Conservation (phyloP, 148 eudicot species). For the Persicaria maculosa region DNA sequence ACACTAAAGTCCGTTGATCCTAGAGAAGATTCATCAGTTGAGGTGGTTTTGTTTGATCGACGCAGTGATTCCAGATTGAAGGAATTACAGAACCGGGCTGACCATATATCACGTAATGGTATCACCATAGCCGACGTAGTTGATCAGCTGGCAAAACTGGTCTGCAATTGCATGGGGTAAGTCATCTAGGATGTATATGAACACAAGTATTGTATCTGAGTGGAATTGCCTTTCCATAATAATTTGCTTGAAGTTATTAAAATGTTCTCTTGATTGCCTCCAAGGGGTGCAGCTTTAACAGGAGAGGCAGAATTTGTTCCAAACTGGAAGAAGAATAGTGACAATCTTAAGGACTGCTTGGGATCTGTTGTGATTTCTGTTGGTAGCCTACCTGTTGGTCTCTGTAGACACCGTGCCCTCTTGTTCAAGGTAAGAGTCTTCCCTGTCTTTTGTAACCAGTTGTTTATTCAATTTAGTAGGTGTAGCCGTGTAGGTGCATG, state of each 20-base stretch:
- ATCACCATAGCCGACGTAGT: conserved; percentile 66
- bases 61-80: conserved; percentile 70
- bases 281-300: conserved; percentile 60
- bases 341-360: conserved; percentile 58
- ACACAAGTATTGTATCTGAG: background rate
- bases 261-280: conserved; percentile 13
- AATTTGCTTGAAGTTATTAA: background rate
- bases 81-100: conserved; percentile 63
- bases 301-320: conserved; percentile 65
- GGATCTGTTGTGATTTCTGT: conserved; percentile 84
- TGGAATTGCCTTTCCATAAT: background rate
- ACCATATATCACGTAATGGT: conserved; percentile 47
- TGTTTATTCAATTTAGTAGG: background rate
- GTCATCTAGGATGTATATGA: conserved; percentile 19
- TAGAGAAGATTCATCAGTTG: conserved; percentile 51
- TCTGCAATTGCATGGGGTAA: conserved; percentile 84
- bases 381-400: conserved; percentile 80
- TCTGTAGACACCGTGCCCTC: conserved; percentile 89
- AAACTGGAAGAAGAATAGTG: conserved; percentile 68
- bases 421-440: conserved; percentile 70
- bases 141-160: conserved; percentile 78
- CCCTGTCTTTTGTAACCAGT: background rate
- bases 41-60: conserved; percentile 67
- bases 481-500: too few relatives aligned
- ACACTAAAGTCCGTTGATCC: conserved; percentile 66